Conservation (phyloP, 352 stramenopile species). For the Discostella stelligera region DNA sequence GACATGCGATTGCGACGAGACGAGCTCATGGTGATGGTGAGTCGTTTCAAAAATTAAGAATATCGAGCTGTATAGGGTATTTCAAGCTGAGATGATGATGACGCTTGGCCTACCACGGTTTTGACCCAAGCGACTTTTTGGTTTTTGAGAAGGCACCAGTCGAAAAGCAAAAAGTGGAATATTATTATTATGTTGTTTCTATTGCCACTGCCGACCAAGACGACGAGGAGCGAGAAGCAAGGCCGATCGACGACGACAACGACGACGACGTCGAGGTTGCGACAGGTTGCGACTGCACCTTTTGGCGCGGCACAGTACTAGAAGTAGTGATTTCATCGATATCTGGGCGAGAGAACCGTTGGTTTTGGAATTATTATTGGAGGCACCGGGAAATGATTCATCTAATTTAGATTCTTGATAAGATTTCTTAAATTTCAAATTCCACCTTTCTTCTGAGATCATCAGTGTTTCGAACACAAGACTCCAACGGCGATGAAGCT, state of each 20-base stretch:
- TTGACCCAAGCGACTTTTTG: no score
- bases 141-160: no score
- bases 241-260: no score
- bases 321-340: conserved; percentile 3
- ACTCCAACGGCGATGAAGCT: no score
- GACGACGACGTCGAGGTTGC: no score
- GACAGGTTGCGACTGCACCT: no score
- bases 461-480: no score
- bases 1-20: conserved; percentile 26
- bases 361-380: not conserved
- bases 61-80: not conserved
- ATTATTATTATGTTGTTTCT: no score
- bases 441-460: not conserved
- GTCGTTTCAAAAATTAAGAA: not conserved
- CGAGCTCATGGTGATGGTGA: conserved; percentile 19
- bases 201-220: no score
- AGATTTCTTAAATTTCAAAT: conserved; percentile 5
- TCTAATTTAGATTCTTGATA: not conserved
- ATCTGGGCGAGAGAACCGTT: not conserved
- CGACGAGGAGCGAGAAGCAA: no score
- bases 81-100: not conserved
- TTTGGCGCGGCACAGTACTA: not conserved
- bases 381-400: not conserved
- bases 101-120: no score
- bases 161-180: no score